Evolutionary conservation across 1,284 basidiomycete species (phyloP).

Genomic region (Melampsora americana): DNA sequence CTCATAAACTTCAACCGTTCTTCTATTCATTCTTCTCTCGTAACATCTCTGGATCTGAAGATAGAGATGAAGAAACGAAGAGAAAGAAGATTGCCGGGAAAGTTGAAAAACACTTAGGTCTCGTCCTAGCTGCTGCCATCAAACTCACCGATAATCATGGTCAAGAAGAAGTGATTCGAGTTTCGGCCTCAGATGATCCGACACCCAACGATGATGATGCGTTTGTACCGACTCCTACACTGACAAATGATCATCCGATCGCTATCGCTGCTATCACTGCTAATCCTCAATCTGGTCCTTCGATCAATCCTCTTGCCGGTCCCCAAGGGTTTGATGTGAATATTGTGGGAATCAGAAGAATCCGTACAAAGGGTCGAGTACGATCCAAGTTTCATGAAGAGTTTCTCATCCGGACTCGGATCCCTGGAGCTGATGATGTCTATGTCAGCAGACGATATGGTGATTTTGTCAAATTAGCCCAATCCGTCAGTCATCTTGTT

Average conservation of each 20-base stretch:
- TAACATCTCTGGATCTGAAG: constrained; percentile 66
- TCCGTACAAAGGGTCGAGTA: constrained; percentile 75
- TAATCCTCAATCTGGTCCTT: constrained; percentile 2
- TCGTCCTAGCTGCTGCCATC: constrained; percentile 74
- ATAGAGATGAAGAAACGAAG: constrained; percentile 61
- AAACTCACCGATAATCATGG: constrained; percentile 66
- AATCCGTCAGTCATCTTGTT: constrained; percentile 63
- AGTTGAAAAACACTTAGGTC: constrained; percentile 73
- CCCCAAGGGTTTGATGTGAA: constrained; percentile 72
- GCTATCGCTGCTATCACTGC: constrained; percentile 55
- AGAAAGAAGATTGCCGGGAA: constrained; percentile 67
- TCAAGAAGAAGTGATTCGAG: constrained; percentile 77
- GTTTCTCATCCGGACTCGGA: constrained; percentile 85
- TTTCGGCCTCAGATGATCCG: constrained; percentile 57
- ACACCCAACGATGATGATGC: constrained; percentile 52
- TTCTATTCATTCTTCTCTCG: constrained; percentile 73
- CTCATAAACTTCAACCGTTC: constrained; percentile 87
- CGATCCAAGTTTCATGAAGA: constrained; percentile 85
- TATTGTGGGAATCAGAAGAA: constrained; percentile 74
- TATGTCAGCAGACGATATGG: constrained; percentile 91
- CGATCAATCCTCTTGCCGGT: constrained; percentile 47
- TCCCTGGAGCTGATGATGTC: constrained; percentile 69
- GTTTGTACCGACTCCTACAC: constrained; percentile 71
- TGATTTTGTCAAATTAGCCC: constrained; percentile 81
- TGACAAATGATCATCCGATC: constrained; percentile 64